These are phyloP conservation scores for Thinopyrum obtusiflorum DNA, from an alignment of 202 grass and related monocot genomes.

Conservation along the genomic window DNA sequence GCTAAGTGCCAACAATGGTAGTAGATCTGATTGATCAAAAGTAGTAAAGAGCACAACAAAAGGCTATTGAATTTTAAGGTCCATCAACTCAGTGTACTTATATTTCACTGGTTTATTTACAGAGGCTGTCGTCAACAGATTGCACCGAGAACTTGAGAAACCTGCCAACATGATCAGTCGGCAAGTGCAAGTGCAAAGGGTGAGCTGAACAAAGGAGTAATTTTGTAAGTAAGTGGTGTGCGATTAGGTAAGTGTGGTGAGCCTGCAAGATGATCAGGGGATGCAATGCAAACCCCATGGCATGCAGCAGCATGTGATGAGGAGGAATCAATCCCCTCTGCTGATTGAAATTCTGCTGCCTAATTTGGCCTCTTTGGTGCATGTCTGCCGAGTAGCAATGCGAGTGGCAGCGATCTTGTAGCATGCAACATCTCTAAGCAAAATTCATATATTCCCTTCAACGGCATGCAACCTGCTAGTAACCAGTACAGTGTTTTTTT, in stretches of 20 bases:
- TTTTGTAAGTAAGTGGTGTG: not conserved
- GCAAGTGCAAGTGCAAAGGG: not conserved
- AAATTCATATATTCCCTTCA: not conserved
- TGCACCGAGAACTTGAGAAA: not conserved
- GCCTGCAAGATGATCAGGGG: not conserved
- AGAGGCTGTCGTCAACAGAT: too few species aligned
- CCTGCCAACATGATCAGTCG: not conserved
- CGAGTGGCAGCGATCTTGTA: not conserved
- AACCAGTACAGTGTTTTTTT: not conserved
- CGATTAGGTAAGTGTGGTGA: not conserved
- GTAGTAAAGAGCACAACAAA: too few species aligned
- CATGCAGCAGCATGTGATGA: not conserved
- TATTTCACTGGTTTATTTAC: not conserved
- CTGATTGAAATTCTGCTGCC: conserved; percentile 10
- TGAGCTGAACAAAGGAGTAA: not conserved
- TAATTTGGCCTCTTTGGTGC: conserved; percentile 1
- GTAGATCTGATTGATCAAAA: conserved; percentile 34
- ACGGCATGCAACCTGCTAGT: conserved; percentile 4
- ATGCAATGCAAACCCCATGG: not conserved
- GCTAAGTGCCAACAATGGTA: not conserved
- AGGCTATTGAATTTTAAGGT: not conserved
- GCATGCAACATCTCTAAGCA: not conserved
- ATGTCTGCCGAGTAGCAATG: not conserved
- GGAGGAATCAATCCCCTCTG: not conserved
- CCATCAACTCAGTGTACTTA: not conserved